Conservation (phyloP, 106 monocot species). For the Dioscorea dumetorum region DNA sequence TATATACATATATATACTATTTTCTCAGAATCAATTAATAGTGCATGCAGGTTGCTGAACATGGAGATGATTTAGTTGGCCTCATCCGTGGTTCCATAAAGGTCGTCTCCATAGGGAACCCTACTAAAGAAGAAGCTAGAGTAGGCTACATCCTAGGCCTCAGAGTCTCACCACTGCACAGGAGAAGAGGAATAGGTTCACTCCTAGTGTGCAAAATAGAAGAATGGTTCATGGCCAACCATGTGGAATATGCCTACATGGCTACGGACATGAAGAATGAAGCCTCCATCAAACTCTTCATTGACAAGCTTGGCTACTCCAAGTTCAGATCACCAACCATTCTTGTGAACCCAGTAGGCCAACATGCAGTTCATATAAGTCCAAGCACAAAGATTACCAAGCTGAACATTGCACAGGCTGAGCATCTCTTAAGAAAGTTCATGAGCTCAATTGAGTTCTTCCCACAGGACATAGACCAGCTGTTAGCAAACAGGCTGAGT, state of each 20-base stretch:
- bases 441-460: conserved; percentile 23
- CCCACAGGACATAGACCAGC: conserved; percentile 23
- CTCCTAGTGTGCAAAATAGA: conserved; percentile 15
- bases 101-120: neutral
- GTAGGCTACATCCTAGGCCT: conserved; percentile 28
- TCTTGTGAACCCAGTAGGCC: conserved; percentile 18
- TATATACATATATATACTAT: neutral
- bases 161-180: conserved; percentile 8
- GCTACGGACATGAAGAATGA: conserved; percentile 14
- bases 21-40: neutral
- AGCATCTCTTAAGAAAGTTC: conserved; percentile 4
- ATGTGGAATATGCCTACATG: conserved; percentile 11
- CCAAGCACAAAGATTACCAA: conserved; percentile 1
- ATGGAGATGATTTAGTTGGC: neutral
- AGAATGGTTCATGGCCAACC: conserved; percentile 16
- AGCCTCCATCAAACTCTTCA: conserved; percentile 24
- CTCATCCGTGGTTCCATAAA: neutral
- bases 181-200: conserved; percentile 15
- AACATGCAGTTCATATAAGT: neutral
- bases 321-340: conserved; percentile 20
- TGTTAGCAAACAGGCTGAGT: conserved; percentile 13
- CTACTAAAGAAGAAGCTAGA: neutral
- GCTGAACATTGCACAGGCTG: conserved; percentile 8
- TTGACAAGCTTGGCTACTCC: conserved; percentile 10
- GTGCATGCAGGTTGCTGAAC: neutral